phyloP scores from a whole-genome alignment of 2,329 filamentous ascomycete species.

The Phoma sp. region DNA sequence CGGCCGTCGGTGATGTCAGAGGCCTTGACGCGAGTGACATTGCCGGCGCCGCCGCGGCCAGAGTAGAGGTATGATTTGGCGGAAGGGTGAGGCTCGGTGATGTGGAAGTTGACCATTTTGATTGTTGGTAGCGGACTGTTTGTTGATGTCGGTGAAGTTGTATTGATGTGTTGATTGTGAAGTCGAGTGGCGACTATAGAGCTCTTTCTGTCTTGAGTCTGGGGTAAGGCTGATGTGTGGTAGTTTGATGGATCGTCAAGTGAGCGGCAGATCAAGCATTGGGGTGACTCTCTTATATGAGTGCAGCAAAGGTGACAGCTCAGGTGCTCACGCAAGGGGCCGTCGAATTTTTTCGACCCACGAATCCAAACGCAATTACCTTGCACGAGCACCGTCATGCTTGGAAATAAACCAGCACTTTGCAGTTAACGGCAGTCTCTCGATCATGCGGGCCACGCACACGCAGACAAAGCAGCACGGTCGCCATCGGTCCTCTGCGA shows the following conservation, averaged over 20 bases:
- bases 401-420: conserved; percentile 41
- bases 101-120: conserved; percentile 56
- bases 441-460: conserved; percentile 43
- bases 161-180: conserved; percentile 2
- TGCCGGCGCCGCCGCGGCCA: conserved; percentile 66
- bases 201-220: conserved; percentile 9
- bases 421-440: conserved; percentile 52
- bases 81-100: conserved; percentile 68
- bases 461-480: conserved; percentile 29
- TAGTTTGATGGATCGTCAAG: conserved; percentile 19
- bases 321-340: conserved; percentile 21
- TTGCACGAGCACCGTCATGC: conserved; percentile 29
- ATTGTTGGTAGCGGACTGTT: conserved; percentile 19
- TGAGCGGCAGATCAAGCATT: conserved; percentile 1
- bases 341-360: conserved; percentile 35
- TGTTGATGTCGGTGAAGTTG: neutral
- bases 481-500: conserved; percentile 21
- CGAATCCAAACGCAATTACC: conserved; percentile 34
- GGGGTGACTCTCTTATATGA: conserved; percentile 11
- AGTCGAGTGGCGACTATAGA: conserved; percentile 19
- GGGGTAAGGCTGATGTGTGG: conserved; percentile 19
- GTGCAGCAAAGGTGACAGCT: conserved; percentile 13
- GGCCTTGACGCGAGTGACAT: conserved; percentile 61
- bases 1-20: conserved; percentile 59
- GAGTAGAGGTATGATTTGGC: conserved; percentile 60